These are phyloP conservation scores for Loxodes magnus DNA, from an alignment of 73 alveolate genomes.

Conservation along the genomic window DNA sequence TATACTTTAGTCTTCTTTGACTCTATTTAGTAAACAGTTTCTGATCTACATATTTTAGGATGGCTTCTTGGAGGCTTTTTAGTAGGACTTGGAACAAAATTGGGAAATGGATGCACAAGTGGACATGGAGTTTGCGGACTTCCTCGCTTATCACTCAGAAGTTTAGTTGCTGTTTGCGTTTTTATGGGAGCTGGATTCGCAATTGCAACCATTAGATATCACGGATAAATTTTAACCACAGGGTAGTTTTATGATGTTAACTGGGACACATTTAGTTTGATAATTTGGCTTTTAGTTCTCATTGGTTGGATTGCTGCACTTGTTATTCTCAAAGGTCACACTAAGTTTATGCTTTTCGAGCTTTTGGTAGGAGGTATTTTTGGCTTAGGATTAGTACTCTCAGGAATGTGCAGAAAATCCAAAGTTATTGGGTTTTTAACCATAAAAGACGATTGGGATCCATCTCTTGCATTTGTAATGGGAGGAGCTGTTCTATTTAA, in stretches of 20 bases:
- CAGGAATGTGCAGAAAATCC: conserved; percentile 80
- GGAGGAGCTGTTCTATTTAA: conserved; percentile 80
- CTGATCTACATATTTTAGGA: conserved; percentile 28
- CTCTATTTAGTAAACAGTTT: neutral
- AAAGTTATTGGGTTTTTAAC: conserved; percentile 73
- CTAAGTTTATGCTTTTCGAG: neutral
- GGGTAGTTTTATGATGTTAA: neutral
- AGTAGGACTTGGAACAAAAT: conserved; percentile 91
- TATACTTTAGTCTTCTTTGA: too few relatives aligned
- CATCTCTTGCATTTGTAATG: conserved; percentile 81
- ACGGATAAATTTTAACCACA: neutral
- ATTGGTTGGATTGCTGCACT: too few relatives aligned
- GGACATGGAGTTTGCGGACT: conserved; percentile 97
- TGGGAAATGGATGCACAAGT: conserved; percentile 95
- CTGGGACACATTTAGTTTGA: neutral
- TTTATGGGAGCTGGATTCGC: conserved; percentile 31
- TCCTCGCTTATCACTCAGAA: conserved; percentile 74
- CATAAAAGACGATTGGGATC: conserved; percentile 81
- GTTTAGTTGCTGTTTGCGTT: conserved; percentile 39
- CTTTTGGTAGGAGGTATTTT: conserved; percentile 43
- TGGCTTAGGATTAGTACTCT: conserved; percentile 62
- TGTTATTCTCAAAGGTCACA: too few relatives aligned
- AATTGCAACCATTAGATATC: conserved; percentile 21
- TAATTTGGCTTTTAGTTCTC: neutral
- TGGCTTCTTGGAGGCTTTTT: conserved; percentile 66